Evolutionary conservation across 768 basidiomycete species (phyloP).

Genomic region (Lactarius quietus): DNA sequence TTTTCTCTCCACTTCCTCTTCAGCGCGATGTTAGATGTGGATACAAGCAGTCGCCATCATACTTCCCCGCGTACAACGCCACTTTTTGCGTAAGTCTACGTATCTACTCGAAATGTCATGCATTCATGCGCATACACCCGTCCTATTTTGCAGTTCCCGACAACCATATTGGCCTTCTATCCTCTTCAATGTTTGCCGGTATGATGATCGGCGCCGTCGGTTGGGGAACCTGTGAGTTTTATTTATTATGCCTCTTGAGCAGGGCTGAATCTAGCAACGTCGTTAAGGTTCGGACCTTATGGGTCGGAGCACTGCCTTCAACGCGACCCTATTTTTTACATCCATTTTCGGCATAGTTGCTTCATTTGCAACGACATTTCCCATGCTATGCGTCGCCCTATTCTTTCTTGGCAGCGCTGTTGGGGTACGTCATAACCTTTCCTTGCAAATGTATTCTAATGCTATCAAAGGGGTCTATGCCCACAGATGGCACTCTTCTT

Average conservation of each 20-base stretch:
- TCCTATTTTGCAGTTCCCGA: conserved; percentile 52
- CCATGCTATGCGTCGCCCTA: conserved; percentile 64
- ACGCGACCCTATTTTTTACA: conserved; percentile 87
- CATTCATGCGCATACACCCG: conserved; percentile 23
- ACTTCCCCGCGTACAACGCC: conserved; percentile 92
- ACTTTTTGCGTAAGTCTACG: conserved; percentile 62
- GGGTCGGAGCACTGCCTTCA: conserved; percentile 89
- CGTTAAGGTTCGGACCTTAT: conserved; percentile 72
- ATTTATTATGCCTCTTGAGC: background rate
- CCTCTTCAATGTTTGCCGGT: conserved; percentile 88
- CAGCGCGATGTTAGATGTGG: conserved; percentile 66
- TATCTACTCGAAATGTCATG: too few relatives aligned
- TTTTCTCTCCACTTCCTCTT: conserved; percentile 1
- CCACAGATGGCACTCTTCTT: conserved; percentile 90
- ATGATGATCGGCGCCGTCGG: conserved; percentile 96
- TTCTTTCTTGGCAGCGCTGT: conserved; percentile 93
- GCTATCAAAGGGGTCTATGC: conserved; percentile 77
- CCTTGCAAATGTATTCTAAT: background rate
- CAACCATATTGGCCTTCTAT: conserved; percentile 72
- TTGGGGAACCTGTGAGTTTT: conserved; percentile 80
- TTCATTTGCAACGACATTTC: conserved; percentile 68
- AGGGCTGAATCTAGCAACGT: background rate
- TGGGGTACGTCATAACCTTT: conserved; percentile 52
- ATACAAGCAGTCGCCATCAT: conserved; percentile 89
- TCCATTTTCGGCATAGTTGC: conserved; percentile 82